These are phyloP conservation scores for Darksidea phi DNA, from an alignment of 495 filamentous ascomycete species.

Conservation along the genomic window DNA sequence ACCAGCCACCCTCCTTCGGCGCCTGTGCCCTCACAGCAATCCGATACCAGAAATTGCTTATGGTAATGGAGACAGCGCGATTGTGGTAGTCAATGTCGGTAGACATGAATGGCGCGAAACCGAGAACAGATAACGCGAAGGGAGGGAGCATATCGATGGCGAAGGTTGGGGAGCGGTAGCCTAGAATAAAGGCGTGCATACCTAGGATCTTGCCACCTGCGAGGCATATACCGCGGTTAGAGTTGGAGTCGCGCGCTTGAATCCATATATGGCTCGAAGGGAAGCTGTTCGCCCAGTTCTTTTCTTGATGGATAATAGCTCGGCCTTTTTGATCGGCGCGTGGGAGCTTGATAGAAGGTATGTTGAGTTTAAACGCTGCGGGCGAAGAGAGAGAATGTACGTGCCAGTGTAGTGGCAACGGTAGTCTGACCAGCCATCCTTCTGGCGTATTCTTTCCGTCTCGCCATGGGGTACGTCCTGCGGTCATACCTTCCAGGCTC, in stretches of 20 bases:
- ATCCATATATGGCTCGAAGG: slow-evolving; percentile 50
- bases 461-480: slow-evolving; percentile 41
- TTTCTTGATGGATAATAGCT: slow-evolving; percentile 48
- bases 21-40: slow-evolving; percentile 42
- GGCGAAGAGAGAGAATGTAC: slow-evolving; percentile 47
- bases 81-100: slow-evolving; percentile 41
- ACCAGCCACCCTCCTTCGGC: slow-evolving; percentile 43
- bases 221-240: slow-evolving; percentile 38
- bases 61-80: slow-evolving; percentile 36
- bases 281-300: slow-evolving; percentile 51
- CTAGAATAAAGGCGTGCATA: slow-evolving; percentile 48
- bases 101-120: slow-evolving; percentile 41
- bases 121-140: slow-evolving; percentile 34
- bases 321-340: slow-evolving; percentile 35
- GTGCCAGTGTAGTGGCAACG: slow-evolving; percentile 52
- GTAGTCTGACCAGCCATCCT: slow-evolving; percentile 42
- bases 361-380: slow-evolving; percentile 39
- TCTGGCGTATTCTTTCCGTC: slow-evolving; percentile 38
- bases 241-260: slow-evolving; percentile 37
- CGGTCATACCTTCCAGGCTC: slow-evolving; percentile 41
- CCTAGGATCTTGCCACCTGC: slow-evolving; percentile 49
- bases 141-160: slow-evolving; percentile 43
- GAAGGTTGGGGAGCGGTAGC: slow-evolving; percentile 41
- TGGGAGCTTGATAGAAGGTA: slow-evolving; percentile 27
- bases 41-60: slow-evolving; percentile 39